These are phyloP conservation scores for Poronia punctata DNA, from an alignment of 495 filamentous ascomycete genomes.

Conservation along the genomic window DNA sequence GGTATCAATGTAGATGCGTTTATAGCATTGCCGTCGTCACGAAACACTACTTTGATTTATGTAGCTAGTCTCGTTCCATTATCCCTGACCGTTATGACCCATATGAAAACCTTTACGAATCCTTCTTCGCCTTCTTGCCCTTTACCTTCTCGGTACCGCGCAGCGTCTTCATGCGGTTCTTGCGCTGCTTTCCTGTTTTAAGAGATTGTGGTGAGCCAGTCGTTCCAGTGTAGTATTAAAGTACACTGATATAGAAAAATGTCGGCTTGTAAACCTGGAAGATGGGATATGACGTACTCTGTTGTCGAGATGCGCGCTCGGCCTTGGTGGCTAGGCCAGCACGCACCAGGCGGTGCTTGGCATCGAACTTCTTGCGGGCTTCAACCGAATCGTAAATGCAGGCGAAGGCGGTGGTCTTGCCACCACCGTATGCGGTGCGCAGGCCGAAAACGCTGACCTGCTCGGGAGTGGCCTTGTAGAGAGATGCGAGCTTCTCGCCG, in stretches of 20 bases:
- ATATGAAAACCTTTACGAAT: slow-evolving; percentile 25
- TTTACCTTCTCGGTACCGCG: slow-evolving; percentile 87
- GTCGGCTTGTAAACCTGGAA: not conserved
- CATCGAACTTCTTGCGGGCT: slow-evolving; percentile 99
- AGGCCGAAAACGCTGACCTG: slow-evolving; percentile 96
- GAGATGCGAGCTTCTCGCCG: slow-evolving; percentile 82
- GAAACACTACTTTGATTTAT: slow-evolving; percentile 12
- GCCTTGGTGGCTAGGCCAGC: slow-evolving; percentile 85
- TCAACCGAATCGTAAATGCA: slow-evolving; percentile 96
- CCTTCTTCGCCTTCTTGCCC: slow-evolving; percentile 79
- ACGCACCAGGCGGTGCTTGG: slow-evolving; percentile 90
- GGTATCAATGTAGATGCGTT: slow-evolving; percentile 13
- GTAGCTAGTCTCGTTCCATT: slow-evolving; percentile 12
- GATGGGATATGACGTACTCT: slow-evolving; percentile 65
- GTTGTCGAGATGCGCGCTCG: slow-evolving; percentile 94
- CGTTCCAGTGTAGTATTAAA: slow-evolving; percentile 2
- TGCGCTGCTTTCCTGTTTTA: slow-evolving; percentile 99
- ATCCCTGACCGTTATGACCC: slow-evolving; percentile 13
- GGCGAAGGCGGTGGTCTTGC: slow-evolving; percentile 98
- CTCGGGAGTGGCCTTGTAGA: slow-evolving; percentile 97
- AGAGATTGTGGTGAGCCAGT: slow-evolving; percentile 1
- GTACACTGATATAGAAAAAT: slow-evolving; percentile 29
- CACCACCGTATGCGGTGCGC: slow-evolving; percentile 97
- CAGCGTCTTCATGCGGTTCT: slow-evolving; percentile 98
- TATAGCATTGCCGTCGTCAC: slow-evolving; percentile 12